Evolutionary conservation across 1,284 basidiomycete species (phyloP).

Genomic region (Mycosarcoma mackinlayi): DNA sequence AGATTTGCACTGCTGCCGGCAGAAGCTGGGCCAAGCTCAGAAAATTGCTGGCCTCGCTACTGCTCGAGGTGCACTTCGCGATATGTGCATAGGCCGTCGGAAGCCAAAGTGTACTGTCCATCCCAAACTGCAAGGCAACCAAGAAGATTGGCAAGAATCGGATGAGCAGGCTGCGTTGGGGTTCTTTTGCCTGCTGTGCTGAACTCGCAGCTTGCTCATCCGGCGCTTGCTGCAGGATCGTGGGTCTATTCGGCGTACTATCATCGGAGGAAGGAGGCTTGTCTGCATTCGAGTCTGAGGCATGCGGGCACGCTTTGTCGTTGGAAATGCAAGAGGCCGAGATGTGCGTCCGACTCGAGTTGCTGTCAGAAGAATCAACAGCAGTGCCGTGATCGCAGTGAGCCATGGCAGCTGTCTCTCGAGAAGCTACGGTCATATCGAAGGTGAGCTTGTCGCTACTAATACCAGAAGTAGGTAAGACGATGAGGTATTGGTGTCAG

Average conservation of each 20-base stretch:
- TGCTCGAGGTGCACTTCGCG: conserved; percentile 2
- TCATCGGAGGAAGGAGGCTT: not conserved
- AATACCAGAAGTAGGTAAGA: too few relatives aligned
- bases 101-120: conserved; percentile 27
- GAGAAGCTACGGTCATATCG: too few relatives aligned
- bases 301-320: too few relatives aligned
- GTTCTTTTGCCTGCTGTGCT: not conserved
- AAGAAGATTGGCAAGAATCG: conserved; percentile 9
- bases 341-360: too few relatives aligned
- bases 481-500: too few relatives aligned
- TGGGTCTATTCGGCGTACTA: too few relatives aligned
- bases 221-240: not conserved
- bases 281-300: too few relatives aligned
- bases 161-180: conserved; percentile 1
- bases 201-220: not conserved
- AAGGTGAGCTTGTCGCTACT: too few relatives aligned
- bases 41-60: conserved; percentile 1
- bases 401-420: too few relatives aligned
- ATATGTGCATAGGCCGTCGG: conserved; percentile 16
- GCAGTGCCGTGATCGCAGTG: too few relatives aligned
- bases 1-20: conserved; percentile 15
- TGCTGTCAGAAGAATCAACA: too few relatives aligned
- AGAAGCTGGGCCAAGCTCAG: conserved; percentile 22
- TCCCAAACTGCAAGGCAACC: conserved; percentile 20
- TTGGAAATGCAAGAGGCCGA: too few relatives aligned